Conservation (phyloP, 2,329 filamentous ascomycete species). For the Aspergillus calidoustus region DNA sequence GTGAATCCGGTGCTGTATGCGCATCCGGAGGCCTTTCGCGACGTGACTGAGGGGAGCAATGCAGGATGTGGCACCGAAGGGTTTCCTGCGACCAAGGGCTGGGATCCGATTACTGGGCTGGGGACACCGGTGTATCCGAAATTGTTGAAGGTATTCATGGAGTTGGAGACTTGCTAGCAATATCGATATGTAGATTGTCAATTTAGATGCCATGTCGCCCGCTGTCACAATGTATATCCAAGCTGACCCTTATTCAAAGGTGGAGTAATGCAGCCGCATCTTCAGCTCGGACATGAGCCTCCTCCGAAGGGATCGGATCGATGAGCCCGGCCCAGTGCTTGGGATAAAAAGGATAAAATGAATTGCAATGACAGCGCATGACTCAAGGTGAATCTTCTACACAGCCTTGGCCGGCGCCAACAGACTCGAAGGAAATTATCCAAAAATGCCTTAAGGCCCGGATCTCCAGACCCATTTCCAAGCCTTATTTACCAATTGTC, state of each 20-base stretch:
- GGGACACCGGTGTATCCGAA: constrained; percentile 39
- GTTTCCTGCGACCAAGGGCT: constrained; percentile 34
- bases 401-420: neutral
- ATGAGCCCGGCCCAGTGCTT: neutral
- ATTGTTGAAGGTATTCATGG: constrained; percentile 35
- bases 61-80: constrained; percentile 34
- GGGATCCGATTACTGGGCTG: constrained; percentile 39
- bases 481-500: too few relatives aligned
- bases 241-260: neutral
- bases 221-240: neutral
- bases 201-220: too few relatives aligned
- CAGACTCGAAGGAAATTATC: too few relatives aligned
- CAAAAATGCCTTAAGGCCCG: too few relatives aligned
- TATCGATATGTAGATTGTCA: too few relatives aligned
- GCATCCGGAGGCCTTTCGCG: constrained; percentile 41
- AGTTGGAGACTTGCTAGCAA: neutral
- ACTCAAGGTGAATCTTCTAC: neutral
- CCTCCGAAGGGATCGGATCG: neutral
- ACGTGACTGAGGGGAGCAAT: constrained; percentile 48
- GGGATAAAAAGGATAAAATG: neutral
- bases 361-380: neutral
- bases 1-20: constrained; percentile 53
- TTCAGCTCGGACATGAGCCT: neutral
- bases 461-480: too few relatives aligned
- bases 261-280: neutral